Base-by-base conservation (phyloP, 2,329 filamentous ascomycete species). In the Alternaria postmessia region DNA sequence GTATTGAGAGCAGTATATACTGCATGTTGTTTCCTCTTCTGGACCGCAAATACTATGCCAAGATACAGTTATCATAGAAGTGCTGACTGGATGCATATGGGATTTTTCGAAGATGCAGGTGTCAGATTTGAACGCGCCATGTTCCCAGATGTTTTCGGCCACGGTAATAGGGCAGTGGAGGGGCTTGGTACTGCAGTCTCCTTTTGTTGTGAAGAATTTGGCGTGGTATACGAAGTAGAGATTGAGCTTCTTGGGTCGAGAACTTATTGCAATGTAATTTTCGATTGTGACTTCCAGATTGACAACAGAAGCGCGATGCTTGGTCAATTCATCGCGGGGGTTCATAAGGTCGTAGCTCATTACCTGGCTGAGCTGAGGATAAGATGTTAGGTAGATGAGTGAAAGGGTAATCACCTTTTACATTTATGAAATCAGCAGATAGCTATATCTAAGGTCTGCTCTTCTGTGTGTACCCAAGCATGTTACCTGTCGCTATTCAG, bases 161-260 rank as follows among this genome's bases (percentile, higher is more conserved):
- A 36, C 12, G 5, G 32, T 0, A 16, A 36, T 7, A 5, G 32
- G 14, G 32, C 6, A 36, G 32, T 16, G 2, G 14, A 36, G 32
- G 32, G 5, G 14, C 14, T 12, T 36, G 32, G 5, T 4, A 16
- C 14, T 36, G 14, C 16, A 38, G 12, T 38, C 34, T 38, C 72
- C 81, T 0, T 81, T 74, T 6, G 84, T 79, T 51, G 83, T 79
- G 78, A 90, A 91, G 78, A 84, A 91, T 72, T 91, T 91, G 47
- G 86, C 85, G 73, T 91, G 91, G 71, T 89, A 91, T 3, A 88
- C 87, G 54, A 92, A 85, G 0, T 89, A 89, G 3, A 91, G 81
- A 63, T 89, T 89, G 47, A 90, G 81, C 73, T 87, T 88, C 43
- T 78, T 72, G 0, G 85, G 73, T 0, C 82, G 75, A 1, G 87